phyloP scores from a whole-genome alignment of 2,329 filamentous ascomycete genomes.

The Stemphylium vesicarium region DNA sequence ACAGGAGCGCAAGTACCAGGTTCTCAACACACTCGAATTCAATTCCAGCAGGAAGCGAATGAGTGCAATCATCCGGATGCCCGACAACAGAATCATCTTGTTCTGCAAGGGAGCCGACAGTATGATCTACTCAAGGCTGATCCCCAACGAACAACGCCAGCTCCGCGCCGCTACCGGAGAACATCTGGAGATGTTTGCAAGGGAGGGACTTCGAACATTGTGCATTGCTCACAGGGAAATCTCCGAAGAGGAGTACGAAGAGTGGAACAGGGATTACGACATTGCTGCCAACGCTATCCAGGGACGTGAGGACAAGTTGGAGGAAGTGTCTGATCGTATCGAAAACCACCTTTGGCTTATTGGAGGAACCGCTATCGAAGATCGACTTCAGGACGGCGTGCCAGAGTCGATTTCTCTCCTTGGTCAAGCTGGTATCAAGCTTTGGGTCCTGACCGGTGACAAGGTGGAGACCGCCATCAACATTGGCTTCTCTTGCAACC shows the following conservation, averaged over 20 bases:
- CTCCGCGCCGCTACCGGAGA: conserved; percentile 84
- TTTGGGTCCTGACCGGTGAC: conserved; percentile 98
- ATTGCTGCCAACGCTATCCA: conserved; percentile 81
- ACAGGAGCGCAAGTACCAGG: conserved; percentile 80
- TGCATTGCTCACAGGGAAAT: conserved; percentile 89
- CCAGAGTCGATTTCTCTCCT: conserved; percentile 93
- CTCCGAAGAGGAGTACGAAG: conserved; percentile 79
- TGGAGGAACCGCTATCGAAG: conserved; percentile 95
- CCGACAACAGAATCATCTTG: conserved; percentile 83
- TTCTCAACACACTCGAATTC: conserved; percentile 96
- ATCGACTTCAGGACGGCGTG: conserved; percentile 94
- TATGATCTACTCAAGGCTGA: conserved; percentile 92
- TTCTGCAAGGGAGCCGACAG: conserved; percentile 99
- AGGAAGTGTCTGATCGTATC: conserved; percentile 86
- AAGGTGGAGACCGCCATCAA: conserved; percentile 99
- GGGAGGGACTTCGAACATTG: conserved; percentile 91
- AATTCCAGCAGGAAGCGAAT: conserved; percentile 96
- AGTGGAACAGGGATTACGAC: conserved; percentile 88
- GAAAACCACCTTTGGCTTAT: conserved; percentile 87
- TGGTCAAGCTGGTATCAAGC: conserved; percentile 92
- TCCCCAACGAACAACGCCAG: conserved; percentile 82
- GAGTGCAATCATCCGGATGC: conserved; percentile 97
- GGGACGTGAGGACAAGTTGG: conserved; percentile 90
- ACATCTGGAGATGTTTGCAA: conserved; percentile 94
- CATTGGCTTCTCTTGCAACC: conserved; percentile 98